A percentile compares a stretch with the other conserved stretches of the same genome.
These are phyloP conservation scores for Aspergillus sojae DNA, from an alignment of 2,329 filamentous ascomycete genomes.

Conservation along the genomic window DNA sequence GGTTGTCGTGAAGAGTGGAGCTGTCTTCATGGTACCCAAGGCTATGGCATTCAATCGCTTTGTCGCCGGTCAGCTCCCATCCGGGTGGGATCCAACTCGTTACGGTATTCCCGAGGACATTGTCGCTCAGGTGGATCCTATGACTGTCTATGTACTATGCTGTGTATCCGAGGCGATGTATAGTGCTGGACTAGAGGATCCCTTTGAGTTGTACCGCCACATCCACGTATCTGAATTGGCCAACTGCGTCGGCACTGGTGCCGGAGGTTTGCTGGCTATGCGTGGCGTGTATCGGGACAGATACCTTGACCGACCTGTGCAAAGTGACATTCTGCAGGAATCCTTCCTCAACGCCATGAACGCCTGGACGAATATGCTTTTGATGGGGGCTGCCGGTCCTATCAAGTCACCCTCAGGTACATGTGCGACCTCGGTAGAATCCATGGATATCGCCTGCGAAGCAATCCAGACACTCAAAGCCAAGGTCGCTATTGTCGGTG, in stretches of 20 bases:
- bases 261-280: conserved; percentile 89
- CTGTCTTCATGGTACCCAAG: conserved; percentile 93
- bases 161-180: conserved; percentile 90
- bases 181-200: conserved; percentile 92
- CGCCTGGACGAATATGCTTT: conserved; percentile 99
- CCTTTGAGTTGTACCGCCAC: conserved; percentile 99
- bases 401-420: conserved; percentile 99
- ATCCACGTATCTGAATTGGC: conserved; percentile 97
- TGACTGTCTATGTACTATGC: conserved; percentile 92
- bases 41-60: conserved; percentile 95
- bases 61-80: conserved; percentile 94
- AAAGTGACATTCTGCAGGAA: conserved; percentile 98
- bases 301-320: conserved; percentile 92
- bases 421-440: conserved; percentile 96
- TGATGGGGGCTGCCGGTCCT: conserved; percentile 92
- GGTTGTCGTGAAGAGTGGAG: conserved; percentile 92
- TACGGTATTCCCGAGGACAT: conserved; percentile 98
- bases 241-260: conserved; percentile 97
- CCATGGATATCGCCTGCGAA: conserved; percentile 95
- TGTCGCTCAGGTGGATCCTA: conserved; percentile 94
- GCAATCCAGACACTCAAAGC: conserved; percentile 99
- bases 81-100: conserved; percentile 93
- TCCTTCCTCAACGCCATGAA: conserved; percentile 99
- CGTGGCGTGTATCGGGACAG: conserved; percentile 98
- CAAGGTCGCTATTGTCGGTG: conserved; percentile 94